phyloP scores from a whole-genome alignment of 305 asterid species.

The Rubia tinctorum region DNA sequence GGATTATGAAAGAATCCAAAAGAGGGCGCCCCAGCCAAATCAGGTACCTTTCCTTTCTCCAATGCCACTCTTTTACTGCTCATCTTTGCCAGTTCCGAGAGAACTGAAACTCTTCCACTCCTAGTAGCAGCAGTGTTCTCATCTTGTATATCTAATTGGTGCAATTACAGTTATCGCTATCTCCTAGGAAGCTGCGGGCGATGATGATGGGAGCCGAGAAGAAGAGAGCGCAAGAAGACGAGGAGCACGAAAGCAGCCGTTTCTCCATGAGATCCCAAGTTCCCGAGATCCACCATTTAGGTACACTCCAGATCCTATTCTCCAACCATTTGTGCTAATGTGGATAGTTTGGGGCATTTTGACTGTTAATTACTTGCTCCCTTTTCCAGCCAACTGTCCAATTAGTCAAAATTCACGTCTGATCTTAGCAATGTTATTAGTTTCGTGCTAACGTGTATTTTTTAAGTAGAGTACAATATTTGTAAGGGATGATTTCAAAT shows the following conservation, averaged over 20 bases:
- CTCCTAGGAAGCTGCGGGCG: constrained; percentile 33
- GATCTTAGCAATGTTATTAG: background rate
- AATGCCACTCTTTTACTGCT: constrained; percentile 9
- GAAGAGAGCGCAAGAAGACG: constrained; percentile 31
- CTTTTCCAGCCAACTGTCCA: background rate
- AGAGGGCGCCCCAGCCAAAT: constrained; percentile 13
- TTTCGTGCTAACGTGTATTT: no score
- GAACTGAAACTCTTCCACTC: background rate
- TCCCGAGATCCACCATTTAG: constrained; percentile 32
- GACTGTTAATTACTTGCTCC: background rate
- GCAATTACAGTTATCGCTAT: constrained; percentile 16
- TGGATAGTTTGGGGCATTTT: constrained; percentile 8
- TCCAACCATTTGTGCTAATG: background rate
- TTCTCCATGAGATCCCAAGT: constrained; percentile 31
- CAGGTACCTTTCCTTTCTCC: constrained; percentile 18
- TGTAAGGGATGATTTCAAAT: background rate
- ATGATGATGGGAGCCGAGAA: constrained; percentile 28
- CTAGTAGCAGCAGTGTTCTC: background rate
- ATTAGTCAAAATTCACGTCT: background rate
- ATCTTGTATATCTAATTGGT: background rate
- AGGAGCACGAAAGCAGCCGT: constrained; percentile 25
- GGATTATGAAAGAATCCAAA: constrained; percentile 22
- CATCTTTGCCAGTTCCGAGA: constrained; percentile 12
- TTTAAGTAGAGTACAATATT: no score
- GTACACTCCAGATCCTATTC: constrained; percentile 14